phyloP scores from a whole-genome alignment of 225 moss, liverwort and hornwort genomes.

The Physcomitrium patens region DNA sequence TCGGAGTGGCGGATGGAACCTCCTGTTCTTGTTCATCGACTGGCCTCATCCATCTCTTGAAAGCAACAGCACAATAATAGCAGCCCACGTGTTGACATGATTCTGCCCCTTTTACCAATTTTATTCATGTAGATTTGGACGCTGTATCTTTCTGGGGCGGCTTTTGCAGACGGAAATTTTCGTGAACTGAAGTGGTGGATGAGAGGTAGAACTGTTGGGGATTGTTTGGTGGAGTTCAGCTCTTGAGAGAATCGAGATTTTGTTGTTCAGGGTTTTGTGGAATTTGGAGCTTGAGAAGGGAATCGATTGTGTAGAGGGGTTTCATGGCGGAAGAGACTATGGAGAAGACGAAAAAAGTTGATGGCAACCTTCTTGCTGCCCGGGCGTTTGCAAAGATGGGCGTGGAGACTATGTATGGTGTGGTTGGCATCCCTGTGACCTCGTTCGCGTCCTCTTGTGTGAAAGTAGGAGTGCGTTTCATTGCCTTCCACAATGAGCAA shows the following conservation, averaged over 20 bases:
- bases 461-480: constrained; percentile 93
- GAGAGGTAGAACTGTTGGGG: not conserved
- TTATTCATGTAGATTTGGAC: no score
- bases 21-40: no score
- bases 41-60: no score
- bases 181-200: not conserved
- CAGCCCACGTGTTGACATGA: no score
- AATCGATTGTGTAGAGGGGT: constrained; percentile 6
- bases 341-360: constrained; percentile 51
- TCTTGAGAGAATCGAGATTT: not conserved
- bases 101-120: no score
- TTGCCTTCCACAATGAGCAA: constrained; percentile 98
- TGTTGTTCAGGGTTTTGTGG: not conserved
- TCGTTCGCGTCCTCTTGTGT: constrained; percentile 78
- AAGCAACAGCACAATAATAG: no score
- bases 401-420: constrained; percentile 93
- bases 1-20: no score
- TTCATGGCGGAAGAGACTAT: constrained; percentile 38
- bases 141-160: no score
- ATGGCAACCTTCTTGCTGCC: constrained; percentile 84
- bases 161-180: not conserved
- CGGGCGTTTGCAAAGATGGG: constrained; percentile 83
- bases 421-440: constrained; percentile 94
- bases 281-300: not conserved
- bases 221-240: not conserved